These are phyloP conservation scores for Clavariopsis aquatica DNA, from an alignment of 495 filamentous ascomycete species.

Conservation along the genomic window DNA sequence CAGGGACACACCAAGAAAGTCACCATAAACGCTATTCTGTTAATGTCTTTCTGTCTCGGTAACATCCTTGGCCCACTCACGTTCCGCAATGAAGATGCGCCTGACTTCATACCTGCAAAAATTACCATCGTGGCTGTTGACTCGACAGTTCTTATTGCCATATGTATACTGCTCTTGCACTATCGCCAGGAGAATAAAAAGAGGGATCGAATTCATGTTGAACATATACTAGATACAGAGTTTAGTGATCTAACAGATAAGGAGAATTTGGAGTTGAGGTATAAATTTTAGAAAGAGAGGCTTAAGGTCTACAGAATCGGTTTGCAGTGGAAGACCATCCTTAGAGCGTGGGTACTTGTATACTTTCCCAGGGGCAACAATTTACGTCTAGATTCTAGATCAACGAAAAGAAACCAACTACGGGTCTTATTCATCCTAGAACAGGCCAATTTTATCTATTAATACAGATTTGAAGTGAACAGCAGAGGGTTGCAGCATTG, in stretches of 20 bases:
- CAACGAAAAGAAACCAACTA: too few species aligned
- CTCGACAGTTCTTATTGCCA: slow-evolving; percentile 1
- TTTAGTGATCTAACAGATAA: slow-evolving; percentile 24
- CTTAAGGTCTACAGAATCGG: neutral
- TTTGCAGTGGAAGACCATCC: too few species aligned
- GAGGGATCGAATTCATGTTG: neutral
- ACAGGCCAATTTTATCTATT: too few species aligned
- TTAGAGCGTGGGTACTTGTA: too few species aligned
- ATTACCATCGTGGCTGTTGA: slow-evolving; percentile 18
- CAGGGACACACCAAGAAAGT: slow-evolving; percentile 64
- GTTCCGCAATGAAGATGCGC: slow-evolving; percentile 58
- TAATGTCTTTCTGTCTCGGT: slow-evolving; percentile 47
- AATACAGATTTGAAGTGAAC: too few species aligned
- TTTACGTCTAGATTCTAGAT: too few species aligned
- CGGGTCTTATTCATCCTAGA: too few species aligned
- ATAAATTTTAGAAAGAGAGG: slow-evolving; percentile 13
- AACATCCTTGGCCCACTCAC: slow-evolving; percentile 54
- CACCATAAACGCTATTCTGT: slow-evolving; percentile 60
- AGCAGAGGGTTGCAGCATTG: too few species aligned
- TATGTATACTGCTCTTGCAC: neutral
- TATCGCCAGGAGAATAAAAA: slow-evolving; percentile 16
- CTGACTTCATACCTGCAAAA: slow-evolving; percentile 35
- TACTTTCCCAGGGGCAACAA: too few species aligned
- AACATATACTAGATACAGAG: slow-evolving; percentile 14
- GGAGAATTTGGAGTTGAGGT: slow-evolving; percentile 23